A percentile compares a stretch with the other conserved stretches of the same genome.
Evolutionary conservation across 2,329 filamentous ascomycete genomes (phyloP).

Genomic region (Botrytis elliptica): DNA sequence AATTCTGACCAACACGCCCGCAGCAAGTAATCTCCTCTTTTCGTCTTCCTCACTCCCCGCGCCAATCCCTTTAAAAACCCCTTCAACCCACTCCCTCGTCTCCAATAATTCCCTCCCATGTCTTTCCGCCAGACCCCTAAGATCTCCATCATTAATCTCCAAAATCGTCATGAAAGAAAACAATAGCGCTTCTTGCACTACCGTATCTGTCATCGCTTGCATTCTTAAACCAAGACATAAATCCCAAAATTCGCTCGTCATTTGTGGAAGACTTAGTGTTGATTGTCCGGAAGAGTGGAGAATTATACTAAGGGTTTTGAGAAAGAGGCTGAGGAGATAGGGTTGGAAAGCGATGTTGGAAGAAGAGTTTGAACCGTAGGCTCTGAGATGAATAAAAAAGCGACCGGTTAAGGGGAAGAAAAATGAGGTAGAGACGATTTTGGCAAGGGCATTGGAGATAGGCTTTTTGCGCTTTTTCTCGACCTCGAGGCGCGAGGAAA

Average conservation of each 20-base stretch:
- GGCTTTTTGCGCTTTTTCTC: slow-evolving; percentile 56
- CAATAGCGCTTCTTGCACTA: slow-evolving; percentile 71
- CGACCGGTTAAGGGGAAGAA: slow-evolving; percentile 84
- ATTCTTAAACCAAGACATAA: slow-evolving; percentile 72
- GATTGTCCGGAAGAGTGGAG: slow-evolving; percentile 81
- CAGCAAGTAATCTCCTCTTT: slow-evolving; percentile 74
- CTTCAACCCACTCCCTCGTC: slow-evolving; percentile 80
- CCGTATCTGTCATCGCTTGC: slow-evolving; percentile 58
- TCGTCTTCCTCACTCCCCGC: slow-evolving; percentile 65
- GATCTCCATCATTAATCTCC: slow-evolving; percentile 71
- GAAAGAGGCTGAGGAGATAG: slow-evolving; percentile 71
- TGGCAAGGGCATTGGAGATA: slow-evolving; percentile 75
- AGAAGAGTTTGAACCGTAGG: slow-evolving; percentile 45
- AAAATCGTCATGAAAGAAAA: slow-evolving; percentile 77
- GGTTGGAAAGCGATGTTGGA: slow-evolving; percentile 69
- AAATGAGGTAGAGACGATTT: slow-evolving; percentile 71
- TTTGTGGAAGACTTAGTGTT: slow-evolving; percentile 70
- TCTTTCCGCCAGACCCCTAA: slow-evolving; percentile 68
- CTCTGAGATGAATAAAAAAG: slow-evolving; percentile 66
- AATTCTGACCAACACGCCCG: slow-evolving; percentile 73
- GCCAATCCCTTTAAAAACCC: slow-evolving; percentile 62
- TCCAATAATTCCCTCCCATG: slow-evolving; percentile 78
- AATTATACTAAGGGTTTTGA: slow-evolving; percentile 82
- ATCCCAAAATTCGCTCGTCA: slow-evolving; percentile 82
- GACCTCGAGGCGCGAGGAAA: slow-evolving; percentile 73